phyloP scores from a whole-genome alignment of 331 rosid species.

The Spiraea crenata region DNA sequence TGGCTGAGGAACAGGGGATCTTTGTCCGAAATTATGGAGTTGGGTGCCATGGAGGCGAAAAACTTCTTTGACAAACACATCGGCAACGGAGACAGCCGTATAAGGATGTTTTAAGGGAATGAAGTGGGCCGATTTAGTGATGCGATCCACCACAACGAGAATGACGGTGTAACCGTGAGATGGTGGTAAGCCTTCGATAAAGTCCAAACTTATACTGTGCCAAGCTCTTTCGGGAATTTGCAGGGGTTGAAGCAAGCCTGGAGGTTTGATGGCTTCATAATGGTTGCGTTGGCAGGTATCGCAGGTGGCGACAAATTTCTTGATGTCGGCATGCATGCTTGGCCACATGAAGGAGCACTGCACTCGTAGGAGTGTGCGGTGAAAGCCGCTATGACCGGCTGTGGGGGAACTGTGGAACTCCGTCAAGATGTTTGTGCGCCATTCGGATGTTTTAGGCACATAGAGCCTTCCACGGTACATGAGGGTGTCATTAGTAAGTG shows the following conservation, averaged over 20 bases:
- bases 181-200: background rate
- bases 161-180: background rate
- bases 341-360: background rate
- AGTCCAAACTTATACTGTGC: background rate
- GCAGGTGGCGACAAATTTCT: background rate
- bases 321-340: background rate
- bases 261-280: background rate
- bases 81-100: background rate
- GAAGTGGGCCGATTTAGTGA: background rate
- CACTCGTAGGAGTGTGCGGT: background rate
- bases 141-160: background rate
- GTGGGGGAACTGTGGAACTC: rapidly evolving
- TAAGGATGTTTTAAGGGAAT: background rate
- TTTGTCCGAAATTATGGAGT: background rate
- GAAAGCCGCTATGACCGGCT: background rate
- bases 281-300: background rate
- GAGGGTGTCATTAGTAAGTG: no score
- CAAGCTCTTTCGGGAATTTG: background rate
- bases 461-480: background rate
- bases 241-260: background rate
- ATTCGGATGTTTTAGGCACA: rapidly evolving
- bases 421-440: background rate
- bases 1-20: background rate
- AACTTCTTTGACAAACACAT: background rate
- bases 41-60: background rate